Conservation (phyloP, 805 yeast species). For the Teunomyces lycoperdinae region DNA sequence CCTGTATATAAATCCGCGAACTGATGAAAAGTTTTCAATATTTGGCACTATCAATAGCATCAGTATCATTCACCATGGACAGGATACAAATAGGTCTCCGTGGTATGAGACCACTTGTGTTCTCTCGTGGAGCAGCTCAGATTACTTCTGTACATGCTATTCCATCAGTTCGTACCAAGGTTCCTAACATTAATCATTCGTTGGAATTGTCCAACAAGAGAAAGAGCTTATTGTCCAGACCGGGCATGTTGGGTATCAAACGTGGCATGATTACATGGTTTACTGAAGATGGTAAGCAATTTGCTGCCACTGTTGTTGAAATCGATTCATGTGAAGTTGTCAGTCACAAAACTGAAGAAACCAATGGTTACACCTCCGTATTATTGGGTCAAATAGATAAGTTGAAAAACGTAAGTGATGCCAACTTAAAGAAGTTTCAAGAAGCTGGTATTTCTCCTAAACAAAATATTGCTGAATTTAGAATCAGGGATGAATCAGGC, state of each 20-base stretch:
- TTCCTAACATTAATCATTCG: slow-evolving; percentile 60
- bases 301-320: slow-evolving; percentile 85
- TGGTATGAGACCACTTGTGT: slow-evolving; percentile 3
- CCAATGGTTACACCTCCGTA: slow-evolving; percentile 81
- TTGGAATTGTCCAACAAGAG: slow-evolving; percentile 68
- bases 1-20: background rate
- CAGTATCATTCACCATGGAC: background rate
- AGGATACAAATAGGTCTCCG: slow-evolving; percentile 2
- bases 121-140: slow-evolving; percentile 32
- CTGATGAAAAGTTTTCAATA: slow-evolving; percentile 2
- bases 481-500: slow-evolving; percentile 64
- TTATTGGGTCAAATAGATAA: slow-evolving; percentile 82
- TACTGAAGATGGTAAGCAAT: slow-evolving; percentile 63
- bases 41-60: background rate
- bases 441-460: slow-evolving; percentile 85
- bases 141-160: slow-evolving; percentile 50
- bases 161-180: slow-evolving; percentile 44
- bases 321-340: slow-evolving; percentile 86
- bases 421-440: slow-evolving; percentile 68
- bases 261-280: slow-evolving; percentile 89
- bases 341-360: slow-evolving; percentile 62
- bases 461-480: slow-evolving; percentile 69
- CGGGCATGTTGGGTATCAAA: slow-evolving; percentile 83
- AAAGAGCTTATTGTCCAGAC: slow-evolving; percentile 68
- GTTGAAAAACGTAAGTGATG: slow-evolving; percentile 48